Percentiles rank a stretch among this genome's conserved stretches.
Conservation (phyloP, 2,329 filamentous ascomycete species). For the Pestalotiopsis sp. region DNA sequence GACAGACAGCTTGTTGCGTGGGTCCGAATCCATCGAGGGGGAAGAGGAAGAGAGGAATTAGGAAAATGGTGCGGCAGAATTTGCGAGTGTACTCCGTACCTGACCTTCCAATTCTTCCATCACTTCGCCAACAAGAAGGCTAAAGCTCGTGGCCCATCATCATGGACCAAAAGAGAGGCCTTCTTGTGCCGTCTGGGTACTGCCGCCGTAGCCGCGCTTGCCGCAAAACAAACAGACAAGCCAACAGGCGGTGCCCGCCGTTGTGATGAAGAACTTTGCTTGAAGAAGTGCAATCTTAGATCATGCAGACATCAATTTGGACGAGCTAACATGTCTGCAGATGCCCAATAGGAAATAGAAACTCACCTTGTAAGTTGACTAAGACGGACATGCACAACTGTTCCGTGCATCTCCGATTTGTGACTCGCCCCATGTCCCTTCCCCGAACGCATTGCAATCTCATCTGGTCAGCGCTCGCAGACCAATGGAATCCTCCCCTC, state of each 20-base stretch:
- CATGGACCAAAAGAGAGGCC: no score
- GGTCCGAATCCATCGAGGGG: no score
- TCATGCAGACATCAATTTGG: neutral
- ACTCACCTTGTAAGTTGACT: neutral
- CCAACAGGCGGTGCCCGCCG: neutral
- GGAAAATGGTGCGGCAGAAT: no score
- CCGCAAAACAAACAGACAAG: neutral
- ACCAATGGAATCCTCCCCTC: neutral
- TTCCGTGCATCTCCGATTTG: neutral
- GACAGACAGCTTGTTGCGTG: no score
- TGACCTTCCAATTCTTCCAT: no score
- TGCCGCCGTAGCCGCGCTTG: neutral
- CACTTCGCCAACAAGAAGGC: no score
- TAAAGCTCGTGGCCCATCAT: no score
- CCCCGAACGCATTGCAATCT: neutral
- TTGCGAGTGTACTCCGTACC: no score
- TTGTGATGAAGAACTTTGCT: neutral
- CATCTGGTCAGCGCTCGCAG: neutral
- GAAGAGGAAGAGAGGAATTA: no score
- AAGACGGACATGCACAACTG: neutral
- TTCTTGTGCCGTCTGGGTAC: neutral
- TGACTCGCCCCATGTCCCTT: constrained; percentile 2
- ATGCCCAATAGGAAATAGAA: neutral
- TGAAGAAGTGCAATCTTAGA: neutral
- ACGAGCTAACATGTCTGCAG: neutral